Conservation (phyloP, 495 filamentous ascomycete species). For the Bacidia gigantensis region DNA sequence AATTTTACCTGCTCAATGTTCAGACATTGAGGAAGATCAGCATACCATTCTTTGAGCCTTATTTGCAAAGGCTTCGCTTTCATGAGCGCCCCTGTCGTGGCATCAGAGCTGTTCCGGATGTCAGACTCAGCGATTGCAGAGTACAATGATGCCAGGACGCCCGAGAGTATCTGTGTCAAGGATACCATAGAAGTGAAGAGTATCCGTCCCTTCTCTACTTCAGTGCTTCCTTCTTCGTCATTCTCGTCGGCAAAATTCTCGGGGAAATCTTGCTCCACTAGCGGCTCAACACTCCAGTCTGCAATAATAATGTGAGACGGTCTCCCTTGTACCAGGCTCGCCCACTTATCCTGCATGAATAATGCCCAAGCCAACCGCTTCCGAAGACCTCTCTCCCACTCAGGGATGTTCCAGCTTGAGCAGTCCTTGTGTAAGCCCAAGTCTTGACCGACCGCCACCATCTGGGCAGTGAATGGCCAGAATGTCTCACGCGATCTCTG, state of each 20-base stretch:
- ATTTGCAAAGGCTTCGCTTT: conserved; percentile 74
- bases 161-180: conserved; percentile 60
- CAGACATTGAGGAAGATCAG: conserved; percentile 46
- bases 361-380: conserved; percentile 82
- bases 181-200: conserved; percentile 62
- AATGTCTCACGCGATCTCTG: conserved; percentile 62
- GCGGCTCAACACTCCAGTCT: conserved; percentile 68
- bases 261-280: conserved; percentile 58
- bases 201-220: conserved; percentile 53
- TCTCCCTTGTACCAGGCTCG: conserved; percentile 68
- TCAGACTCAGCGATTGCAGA: conserved; percentile 46
- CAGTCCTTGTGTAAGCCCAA: conserved; percentile 81
- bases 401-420: conserved; percentile 73
- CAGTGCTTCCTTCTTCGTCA: conserved; percentile 38
- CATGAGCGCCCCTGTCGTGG: conserved; percentile 40
- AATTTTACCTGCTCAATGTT: conserved; percentile 44
- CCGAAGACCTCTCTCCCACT: conserved; percentile 71
- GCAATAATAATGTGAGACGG: conserved; percentile 69
- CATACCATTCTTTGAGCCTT: conserved; percentile 71
- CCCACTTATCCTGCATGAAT: conserved; percentile 92
- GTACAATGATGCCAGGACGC: conserved; percentile 71
- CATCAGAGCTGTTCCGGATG: conserved; percentile 27
- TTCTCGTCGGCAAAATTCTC: conserved; percentile 45
- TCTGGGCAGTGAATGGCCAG: conserved; percentile 64
- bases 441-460: conserved; percentile 67